These are phyloP conservation scores for Phalaenopsis equestris DNA, from an alignment of 106 monocot species.

Conservation along the genomic window DNA sequence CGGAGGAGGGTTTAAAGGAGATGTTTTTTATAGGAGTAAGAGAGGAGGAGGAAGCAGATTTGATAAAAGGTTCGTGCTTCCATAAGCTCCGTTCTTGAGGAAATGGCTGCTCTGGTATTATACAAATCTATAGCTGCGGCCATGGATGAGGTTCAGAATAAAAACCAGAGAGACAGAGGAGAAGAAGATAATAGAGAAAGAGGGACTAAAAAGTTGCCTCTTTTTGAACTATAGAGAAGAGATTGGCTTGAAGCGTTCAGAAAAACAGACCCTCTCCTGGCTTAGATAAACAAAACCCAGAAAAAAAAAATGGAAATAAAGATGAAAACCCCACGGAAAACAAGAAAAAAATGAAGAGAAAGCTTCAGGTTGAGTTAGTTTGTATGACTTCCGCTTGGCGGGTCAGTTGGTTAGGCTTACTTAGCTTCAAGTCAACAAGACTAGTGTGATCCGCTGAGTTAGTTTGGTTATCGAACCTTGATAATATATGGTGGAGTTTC, in stretches of 20 bases:
- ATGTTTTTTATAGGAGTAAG: neutral
- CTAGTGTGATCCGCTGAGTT: too few species aligned
- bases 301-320: neutral
- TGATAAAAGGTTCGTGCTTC: constrained; percentile 54
- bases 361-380: constrained; percentile 4
- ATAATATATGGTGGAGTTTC: too few species aligned
- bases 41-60: constrained; percentile 25
- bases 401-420: too few species aligned
- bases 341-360: constrained; percentile 3
- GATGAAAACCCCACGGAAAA: constrained; percentile 19
- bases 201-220: constrained; percentile 16
- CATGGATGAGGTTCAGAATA: constrained; percentile 15
- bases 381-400: too few species aligned
- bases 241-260: constrained; percentile 19
- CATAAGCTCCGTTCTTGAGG: constrained; percentile 36
- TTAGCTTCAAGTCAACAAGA: too few species aligned
- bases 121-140: constrained; percentile 31
- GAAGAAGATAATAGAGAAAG: neutral
- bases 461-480: too few species aligned
- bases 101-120: constrained; percentile 15
- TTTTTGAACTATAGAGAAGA: constrained; percentile 2
- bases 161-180: neutral
- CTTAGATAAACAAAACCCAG: neutral
- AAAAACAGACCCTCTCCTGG: constrained; percentile 32
- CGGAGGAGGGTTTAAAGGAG: neutral